Percentiles rank a stretch among this genome's conserved stretches.
phyloP scores from a whole-genome alignment of 306 rosid genomes.

The Sesbania bispinosa region DNA sequence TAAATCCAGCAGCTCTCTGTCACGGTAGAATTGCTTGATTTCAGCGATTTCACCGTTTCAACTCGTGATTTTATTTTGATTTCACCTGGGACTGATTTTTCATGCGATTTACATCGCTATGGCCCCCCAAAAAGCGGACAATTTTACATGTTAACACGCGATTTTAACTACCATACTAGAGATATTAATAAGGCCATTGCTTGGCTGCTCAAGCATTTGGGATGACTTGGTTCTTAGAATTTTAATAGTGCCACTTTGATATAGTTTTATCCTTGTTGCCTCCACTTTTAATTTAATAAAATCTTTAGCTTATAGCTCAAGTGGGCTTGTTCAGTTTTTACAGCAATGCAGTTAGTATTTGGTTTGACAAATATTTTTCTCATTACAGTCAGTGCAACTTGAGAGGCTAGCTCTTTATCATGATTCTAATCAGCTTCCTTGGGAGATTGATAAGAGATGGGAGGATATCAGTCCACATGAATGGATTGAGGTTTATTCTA shows the following conservation, averaged over 20 bases:
- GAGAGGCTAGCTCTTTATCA: slow-evolving; percentile 97
- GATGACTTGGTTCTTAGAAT: slow-evolving; percentile 10
- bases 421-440: slow-evolving; percentile 72
- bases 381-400: slow-evolving; percentile 78
- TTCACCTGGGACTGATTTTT: too few species aligned
- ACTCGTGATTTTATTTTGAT: too few species aligned
- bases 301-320: not conserved
- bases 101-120: too few species aligned
- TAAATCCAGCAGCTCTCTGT: too few species aligned
- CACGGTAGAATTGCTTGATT: too few species aligned
- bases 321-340: slow-evolving; percentile 1
- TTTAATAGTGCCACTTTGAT: not conserved
- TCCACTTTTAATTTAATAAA: not conserved
- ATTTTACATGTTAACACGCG: too few species aligned
- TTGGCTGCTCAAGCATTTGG: slow-evolving; percentile 10
- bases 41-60: too few species aligned
- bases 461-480: slow-evolving; percentile 80
- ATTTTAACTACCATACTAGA: too few species aligned
- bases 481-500: slow-evolving; percentile 85
- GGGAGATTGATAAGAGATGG: slow-evolving; percentile 89
- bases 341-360: slow-evolving; percentile 9
- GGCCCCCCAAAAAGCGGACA: too few species aligned
- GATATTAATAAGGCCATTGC: not conserved
- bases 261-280: not conserved
- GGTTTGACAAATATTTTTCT: slow-evolving; percentile 20